Evolutionary conservation across 73 alveolate species (phyloP), one percentile per base, ranked within the genome.

Genomic region (Paramecium octaurelia): DNA sequence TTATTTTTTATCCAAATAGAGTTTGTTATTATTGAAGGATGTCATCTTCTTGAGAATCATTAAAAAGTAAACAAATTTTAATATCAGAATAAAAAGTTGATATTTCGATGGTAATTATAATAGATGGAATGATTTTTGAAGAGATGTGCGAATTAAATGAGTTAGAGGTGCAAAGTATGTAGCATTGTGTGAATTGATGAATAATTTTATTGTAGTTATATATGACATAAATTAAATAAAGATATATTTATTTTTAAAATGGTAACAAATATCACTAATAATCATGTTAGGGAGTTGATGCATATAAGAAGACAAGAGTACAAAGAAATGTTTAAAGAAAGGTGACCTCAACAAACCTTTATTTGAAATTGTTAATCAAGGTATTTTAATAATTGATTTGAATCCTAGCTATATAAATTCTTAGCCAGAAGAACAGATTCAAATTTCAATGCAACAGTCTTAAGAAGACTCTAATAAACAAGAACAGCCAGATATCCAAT

Each of bases 371-470:
- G 24, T 77, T 91, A 48, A 69, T 91, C 71, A 80, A 80, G 73
- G 91, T 80, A 80, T 40, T 75, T 14, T 14, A 35, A 38, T 80
- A 42, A 43, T 73, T 6, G 23, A 64, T 27, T n/a, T 16, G 4
- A 21, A 87, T 34, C 50, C 42, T 68, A 97, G 97, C 96, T 98
- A 86, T 98, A 96, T 97, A 97, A 95, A 93, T 98, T 98, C 98
- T 96, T 98, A 94, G 97, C 99, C 40, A 96, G 99, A 92, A 98
- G 99, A 95, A 96, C 99, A 42, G 98, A 96, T 80, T 93, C 99
- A 23, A 93, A 95, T 86, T 98, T 98, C 99, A 95, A 96, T 96
- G 94, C 94, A 95, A 96, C 94, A 87, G 95, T 97, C 86, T 92
- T 92, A 86, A 98, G 95, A 95, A 96, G 99, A 92, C 95, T 98